phyloP scores from a whole-genome alignment of 1,284 basidiomycete species.

The Tilletia horrida region DNA sequence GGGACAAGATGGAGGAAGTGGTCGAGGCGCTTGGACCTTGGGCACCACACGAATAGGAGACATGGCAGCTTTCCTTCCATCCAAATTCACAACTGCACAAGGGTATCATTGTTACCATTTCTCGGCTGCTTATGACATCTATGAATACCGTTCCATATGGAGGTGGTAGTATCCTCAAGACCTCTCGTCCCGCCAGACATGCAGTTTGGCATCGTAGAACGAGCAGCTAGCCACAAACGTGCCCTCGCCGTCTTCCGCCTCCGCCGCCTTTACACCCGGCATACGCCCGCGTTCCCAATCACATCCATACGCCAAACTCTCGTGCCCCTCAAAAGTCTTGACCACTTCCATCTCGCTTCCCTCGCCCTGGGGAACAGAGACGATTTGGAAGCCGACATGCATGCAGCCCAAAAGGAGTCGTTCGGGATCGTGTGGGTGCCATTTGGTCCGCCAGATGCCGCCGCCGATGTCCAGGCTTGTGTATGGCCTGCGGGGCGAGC shows the following conservation, averaged over 20 bases:
- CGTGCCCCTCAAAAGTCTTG: slow-evolving; percentile 71
- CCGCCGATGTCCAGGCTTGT: slow-evolving; percentile 72
- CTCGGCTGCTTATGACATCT: no score
- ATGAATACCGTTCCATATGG: no score
- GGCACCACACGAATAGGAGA: background rate
- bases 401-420: slow-evolving; percentile 85
- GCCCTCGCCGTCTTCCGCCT: slow-evolving; percentile 40
- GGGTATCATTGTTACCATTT: no score
- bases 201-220: slow-evolving; percentile 87
- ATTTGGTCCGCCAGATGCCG: slow-evolving; percentile 92
- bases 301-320: slow-evolving; percentile 85
- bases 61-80: no score
- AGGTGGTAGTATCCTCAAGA: no score
- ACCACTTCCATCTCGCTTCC: slow-evolving; percentile 41
- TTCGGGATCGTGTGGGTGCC: slow-evolving; percentile 69
- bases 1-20: slow-evolving; percentile 3
- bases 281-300: slow-evolving; percentile 72
- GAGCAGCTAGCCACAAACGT: slow-evolving; percentile 82
- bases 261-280: background rate
- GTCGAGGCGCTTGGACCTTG: background rate
- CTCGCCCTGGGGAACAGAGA: slow-evolving; percentile 23
- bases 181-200: slow-evolving; percentile 74
- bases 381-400: slow-evolving; percentile 86
- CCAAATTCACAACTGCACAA: no score
- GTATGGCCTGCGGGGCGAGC: slow-evolving; percentile 67